phyloP scores from a whole-genome alignment of 345 rosid genomes.

The Gossypium arboreum region DNA sequence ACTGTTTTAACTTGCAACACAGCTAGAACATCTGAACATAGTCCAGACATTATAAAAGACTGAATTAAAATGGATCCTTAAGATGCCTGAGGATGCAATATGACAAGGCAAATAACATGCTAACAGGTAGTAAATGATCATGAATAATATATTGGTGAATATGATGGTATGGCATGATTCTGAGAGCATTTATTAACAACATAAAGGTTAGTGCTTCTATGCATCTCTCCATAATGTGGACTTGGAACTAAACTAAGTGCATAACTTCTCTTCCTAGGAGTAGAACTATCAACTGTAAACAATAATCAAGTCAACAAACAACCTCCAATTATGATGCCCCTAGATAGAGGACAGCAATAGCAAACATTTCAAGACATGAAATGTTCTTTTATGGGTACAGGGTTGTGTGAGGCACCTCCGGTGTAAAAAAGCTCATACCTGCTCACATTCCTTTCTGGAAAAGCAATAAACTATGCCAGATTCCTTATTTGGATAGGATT shows the following conservation, averaged over 20 bases:
- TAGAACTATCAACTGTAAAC: background rate
- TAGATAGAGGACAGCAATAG: constrained; percentile 12
- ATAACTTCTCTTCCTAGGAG: background rate
- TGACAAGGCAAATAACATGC: background rate
- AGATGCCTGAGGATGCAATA: background rate
- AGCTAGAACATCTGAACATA: background rate
- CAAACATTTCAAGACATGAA: constrained; percentile 14
- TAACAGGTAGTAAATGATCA: background rate
- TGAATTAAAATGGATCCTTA: background rate
- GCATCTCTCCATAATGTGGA: background rate
- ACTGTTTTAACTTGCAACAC: background rate
- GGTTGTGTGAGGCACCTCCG: background rate
- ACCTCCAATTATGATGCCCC: background rate
- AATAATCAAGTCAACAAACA: background rate
- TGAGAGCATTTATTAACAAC: constrained; percentile 1
- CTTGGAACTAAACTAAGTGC: background rate
- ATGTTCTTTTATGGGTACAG: background rate
- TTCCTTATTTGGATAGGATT: constrained; percentile 78
- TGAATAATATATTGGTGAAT: background rate
- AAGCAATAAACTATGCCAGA: constrained; percentile 96
- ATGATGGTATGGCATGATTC: background rate
- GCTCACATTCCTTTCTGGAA: constrained; percentile 93
- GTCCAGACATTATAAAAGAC: background rate
- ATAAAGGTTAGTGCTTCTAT: background rate
- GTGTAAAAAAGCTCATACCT: constrained; percentile 40